A percentile compares a stretch with the other conserved stretches of the same genome.
Evolutionary conservation across 495 filamentous ascomycete species (phyloP).

Genomic region (Mytilinidion resinicola): DNA sequence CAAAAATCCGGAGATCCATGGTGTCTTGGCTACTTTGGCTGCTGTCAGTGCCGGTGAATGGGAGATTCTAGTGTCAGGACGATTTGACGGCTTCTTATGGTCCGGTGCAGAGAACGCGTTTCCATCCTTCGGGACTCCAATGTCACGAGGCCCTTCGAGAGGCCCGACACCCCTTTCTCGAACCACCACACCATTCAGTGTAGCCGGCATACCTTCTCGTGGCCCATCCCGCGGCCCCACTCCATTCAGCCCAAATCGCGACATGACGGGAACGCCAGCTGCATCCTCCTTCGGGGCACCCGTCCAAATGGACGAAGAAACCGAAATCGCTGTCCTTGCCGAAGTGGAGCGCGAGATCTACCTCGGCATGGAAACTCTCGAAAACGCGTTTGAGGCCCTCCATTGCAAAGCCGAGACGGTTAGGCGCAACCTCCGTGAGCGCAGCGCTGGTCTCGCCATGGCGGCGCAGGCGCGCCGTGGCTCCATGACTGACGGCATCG

Average conservation of each 20-base stretch:
- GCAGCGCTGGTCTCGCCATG: constrained; percentile 70
- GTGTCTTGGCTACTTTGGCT: constrained; percentile 79
- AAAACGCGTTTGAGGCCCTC: constrained; percentile 90
- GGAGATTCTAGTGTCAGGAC: constrained; percentile 92
- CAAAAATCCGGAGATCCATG: constrained; percentile 72
- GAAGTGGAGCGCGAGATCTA: constrained; percentile 93
- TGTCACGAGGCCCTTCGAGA: constrained; percentile 48
- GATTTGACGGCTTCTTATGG: constrained; percentile 96
- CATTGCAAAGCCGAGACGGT: constrained; percentile 79
- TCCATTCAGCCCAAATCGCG: constrained; percentile 27
- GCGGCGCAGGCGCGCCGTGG: constrained; percentile 67
- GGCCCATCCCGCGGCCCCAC: constrained; percentile 31
- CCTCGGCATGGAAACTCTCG: constrained; percentile 85
- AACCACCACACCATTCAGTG: constrained; percentile 33
- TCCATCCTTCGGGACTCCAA: constrained; percentile 32
- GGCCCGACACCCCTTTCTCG: constrained; percentile 36
- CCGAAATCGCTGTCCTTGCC: constrained; percentile 80
- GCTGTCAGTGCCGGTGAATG: constrained; percentile 83
- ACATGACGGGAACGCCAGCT: background rate
- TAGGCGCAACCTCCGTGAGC: constrained; percentile 68
- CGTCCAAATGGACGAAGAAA: constrained; percentile 88
- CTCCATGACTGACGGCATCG: constrained; percentile 34
- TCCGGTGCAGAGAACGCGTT: constrained; percentile 71
- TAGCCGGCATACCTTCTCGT: constrained; percentile 16
- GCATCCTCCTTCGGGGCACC: constrained; percentile 45